These are phyloP conservation scores for Niveomyces coronatus DNA, from an alignment of 2,329 filamentous ascomycete genomes.

Conservation along the genomic window DNA sequence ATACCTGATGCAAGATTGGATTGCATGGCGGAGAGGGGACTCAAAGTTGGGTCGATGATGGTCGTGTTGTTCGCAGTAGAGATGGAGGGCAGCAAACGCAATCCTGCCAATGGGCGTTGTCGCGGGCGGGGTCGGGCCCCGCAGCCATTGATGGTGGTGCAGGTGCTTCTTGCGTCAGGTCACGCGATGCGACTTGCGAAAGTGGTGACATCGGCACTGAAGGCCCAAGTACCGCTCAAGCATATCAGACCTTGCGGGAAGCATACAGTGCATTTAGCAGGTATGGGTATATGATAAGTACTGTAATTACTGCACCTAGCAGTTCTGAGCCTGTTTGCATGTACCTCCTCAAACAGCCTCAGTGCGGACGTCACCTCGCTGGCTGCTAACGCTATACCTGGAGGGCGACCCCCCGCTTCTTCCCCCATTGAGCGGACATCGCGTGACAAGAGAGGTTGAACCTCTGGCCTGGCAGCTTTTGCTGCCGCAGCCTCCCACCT, in stretches of 20 bases:
- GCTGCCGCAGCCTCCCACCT: background rate
- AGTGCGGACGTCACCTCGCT: background rate
- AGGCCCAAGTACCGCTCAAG: background rate
- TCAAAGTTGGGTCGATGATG: background rate
- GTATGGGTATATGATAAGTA: too few relatives aligned
- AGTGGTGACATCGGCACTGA: background rate
- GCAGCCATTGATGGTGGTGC: background rate
- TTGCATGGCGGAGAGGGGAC: background rate
- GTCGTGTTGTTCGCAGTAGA: too few relatives aligned
- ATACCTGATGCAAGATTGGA: too few relatives aligned
- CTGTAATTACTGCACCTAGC: too few relatives aligned
- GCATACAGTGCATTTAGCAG: background rate
- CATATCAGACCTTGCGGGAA: background rate
- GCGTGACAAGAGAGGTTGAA: slow-evolving; percentile 7
- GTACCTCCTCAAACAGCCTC: background rate
- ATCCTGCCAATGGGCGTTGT: too few relatives aligned
- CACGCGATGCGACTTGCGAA: slow-evolving; percentile 14
- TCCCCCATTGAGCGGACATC: slow-evolving; percentile 3
- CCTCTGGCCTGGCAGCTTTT: background rate
- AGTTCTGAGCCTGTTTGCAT: background rate
- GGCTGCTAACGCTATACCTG: background rate
- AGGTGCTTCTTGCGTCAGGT: slow-evolving; percentile 14
- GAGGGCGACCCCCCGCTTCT: background rate
- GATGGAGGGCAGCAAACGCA: too few relatives aligned
- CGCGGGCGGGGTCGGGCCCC: too few relatives aligned